Evolutionary conservation across 257 asterid genomes (phyloP).

Genomic region (Solanum appendiculatum): DNA sequence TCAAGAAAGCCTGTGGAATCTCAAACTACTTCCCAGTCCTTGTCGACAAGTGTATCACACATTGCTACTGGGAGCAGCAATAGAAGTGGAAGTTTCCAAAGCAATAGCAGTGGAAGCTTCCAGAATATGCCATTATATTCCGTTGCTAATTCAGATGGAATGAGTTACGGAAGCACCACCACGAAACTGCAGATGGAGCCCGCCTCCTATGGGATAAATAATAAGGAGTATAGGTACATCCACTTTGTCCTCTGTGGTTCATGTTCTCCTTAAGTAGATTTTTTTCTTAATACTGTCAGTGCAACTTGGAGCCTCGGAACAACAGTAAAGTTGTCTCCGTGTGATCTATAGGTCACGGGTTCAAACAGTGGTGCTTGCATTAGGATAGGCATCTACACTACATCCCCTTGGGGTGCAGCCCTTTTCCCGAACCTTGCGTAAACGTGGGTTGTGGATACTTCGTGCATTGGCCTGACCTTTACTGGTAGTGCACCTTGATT

Average conservation of each 20-base stretch:
- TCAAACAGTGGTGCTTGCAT: not conserved
- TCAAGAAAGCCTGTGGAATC: conserved; percentile 99
- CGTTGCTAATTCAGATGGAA: conserved; percentile 43
- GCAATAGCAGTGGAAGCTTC: conserved; percentile 46
- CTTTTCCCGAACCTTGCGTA: not conserved
- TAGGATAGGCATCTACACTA: not conserved
- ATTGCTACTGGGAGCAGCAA: conserved; percentile 44
- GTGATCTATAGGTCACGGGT: not conserved
- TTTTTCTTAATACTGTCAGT: not conserved
- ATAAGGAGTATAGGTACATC: conserved; percentile 66
- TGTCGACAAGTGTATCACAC: conserved; percentile 57
- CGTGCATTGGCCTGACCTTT: not conserved
- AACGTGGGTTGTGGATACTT: not conserved
- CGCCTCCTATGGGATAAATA: conserved; percentile 45
- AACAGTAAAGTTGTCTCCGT: not conserved
- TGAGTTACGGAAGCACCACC: conserved; percentile 46
- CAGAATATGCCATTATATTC: conserved; percentile 57
- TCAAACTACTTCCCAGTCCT: conserved; percentile 69
- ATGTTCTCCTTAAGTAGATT: not conserved
- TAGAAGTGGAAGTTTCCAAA: conserved; percentile 37
- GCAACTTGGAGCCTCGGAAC: not conserved
- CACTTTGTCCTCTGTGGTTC: not conserved
- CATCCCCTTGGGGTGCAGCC: not conserved
- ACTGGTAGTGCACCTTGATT: not conserved
- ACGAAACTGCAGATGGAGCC: conserved; percentile 79